These are phyloP conservation scores for Glebionis coronaria DNA, from an alignment of 129 eudicot species.

Conservation along the genomic window DNA sequence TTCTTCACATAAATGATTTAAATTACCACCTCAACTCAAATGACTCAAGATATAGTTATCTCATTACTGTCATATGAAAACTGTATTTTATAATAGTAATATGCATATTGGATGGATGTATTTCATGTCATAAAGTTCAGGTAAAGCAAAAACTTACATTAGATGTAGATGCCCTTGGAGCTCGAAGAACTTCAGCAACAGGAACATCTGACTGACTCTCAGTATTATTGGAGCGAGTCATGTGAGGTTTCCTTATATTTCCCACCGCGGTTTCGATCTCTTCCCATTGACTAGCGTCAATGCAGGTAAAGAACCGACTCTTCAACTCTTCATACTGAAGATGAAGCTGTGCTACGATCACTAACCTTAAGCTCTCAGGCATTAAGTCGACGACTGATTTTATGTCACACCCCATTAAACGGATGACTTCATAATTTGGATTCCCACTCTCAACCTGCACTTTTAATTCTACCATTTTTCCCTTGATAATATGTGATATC, in stretches of 20 bases:
- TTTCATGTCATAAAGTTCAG: not conserved
- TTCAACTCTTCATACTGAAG: conserved; percentile 13
- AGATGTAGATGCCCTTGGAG: not conserved
- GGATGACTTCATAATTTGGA: conserved; percentile 7
- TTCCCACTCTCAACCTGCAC: conserved; percentile 2
- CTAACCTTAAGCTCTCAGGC: not conserved
- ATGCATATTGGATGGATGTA: no score
- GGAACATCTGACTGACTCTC: not conserved
- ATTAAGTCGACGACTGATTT: conserved; percentile 6
- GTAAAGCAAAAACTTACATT: not conserved
- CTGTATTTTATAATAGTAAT: no score
- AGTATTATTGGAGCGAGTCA: not conserved
- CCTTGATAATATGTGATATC: not conserved
- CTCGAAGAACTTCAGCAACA: not conserved
- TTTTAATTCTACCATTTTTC: conserved; percentile 10
- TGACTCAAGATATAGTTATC: no score
- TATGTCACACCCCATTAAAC: not conserved
- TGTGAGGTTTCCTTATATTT: not conserved
- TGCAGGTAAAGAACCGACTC: not conserved
- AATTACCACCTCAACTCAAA: no score
- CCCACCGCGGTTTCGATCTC: conserved; percentile 7
- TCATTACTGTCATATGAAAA: no score
- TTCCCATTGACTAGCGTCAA: conserved; percentile 19
- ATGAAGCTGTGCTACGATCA: not conserved
- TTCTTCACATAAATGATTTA: no score